Evolutionary conservation across 176 grass and related monocot species (phyloP), one percentile per base, ranked within the genome.

Genomic region (Oryza officinalis): DNA sequence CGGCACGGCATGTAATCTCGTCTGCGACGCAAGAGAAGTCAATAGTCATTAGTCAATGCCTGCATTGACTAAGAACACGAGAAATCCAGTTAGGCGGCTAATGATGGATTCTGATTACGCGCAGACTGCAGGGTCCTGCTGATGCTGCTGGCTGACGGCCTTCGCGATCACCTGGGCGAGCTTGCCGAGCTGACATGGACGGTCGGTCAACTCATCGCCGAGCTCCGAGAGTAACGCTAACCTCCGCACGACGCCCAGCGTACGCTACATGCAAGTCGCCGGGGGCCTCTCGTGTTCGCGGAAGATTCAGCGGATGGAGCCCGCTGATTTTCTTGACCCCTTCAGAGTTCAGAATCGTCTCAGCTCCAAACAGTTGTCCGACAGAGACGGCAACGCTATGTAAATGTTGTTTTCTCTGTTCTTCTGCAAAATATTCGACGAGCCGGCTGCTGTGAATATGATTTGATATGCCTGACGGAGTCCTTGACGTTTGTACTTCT

Each of bases 61-160:
- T 0, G 17, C 27, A 35, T 75, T 63, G 38, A 46, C 27, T 46
- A 45, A 8, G 27, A n/a, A n/a, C 68, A 74, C 23, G 44, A 18
- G 43, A 74, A 74, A 44, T 44, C 26, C 30, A 45, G 27, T 25
- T 52, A 57, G 37, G 17, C n/a, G 57, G 60, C 71, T 46, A 61
- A 77, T 4, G 75, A 71, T 17, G 61, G 64, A 63, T 63, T 86
- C 41, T 66, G 35, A 15, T 57, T 27, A 33, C 41, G 22, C 67
- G 71, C 81, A 89, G 91, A 89, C 46, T 92, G 87, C 87, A 89
- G 91, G 84, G 84, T 41, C 13, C 46, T 92, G 8, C 47, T 89
- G 71, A 64, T 81, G 81, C 61, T 86, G 38, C 85, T 87, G 67
- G 84, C 66, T 7, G 84, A 81, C 8, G 84, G 77, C 59, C 65